Base-by-base conservation (phyloP, 2,329 filamentous ascomycete species). In the Paraconiothyrium sp. region DNA sequence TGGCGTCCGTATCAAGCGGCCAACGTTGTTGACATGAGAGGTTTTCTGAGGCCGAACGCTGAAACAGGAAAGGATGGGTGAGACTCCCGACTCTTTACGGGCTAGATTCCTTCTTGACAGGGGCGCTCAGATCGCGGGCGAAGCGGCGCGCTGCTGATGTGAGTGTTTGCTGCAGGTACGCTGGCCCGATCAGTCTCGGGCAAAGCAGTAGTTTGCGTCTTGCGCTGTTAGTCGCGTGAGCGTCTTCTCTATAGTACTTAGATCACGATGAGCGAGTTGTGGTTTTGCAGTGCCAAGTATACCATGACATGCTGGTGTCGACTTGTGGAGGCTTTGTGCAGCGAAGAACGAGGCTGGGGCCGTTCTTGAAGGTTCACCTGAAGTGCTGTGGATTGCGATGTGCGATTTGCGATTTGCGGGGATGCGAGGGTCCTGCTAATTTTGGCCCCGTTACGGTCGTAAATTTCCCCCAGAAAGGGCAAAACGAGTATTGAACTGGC, bases 251-350 rank as follows among this genome's bases (percentile, higher is more conserved):
- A 14, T 52, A 6, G n/a, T 41, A 24, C 16, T 32, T 20, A 54
- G n/a, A 22, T 43, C 32, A 34, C 10, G 24, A 32, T 32, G 35
- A 16, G 34, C 50, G 24, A 30, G 16, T 41, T 35, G 50, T 43
- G 22, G 2, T 52, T 20, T 34, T 16, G 39, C 35, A 32, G 39
- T 24, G 41, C 52, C 52, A 46, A 32, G 39, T 11, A 14, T 7
- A 34, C 39, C 39, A 41, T 16, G 39, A 16, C 39, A 41, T 35
- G 41, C 27, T 16, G 13, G 30, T 55, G 30, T 47, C 16, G 52
- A 54, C 37, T 54, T 54, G 51, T 54, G 37, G 50, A 43, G 51
- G 51, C 51, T 44, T 54, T 54, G 51, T 44, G 24, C 39, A 34
- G n/a, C 13, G n/a, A 20, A 20, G 34, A 39, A 9, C 48, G 30